These are phyloP conservation scores for Debaryomyces subglobosus DNA, from an alignment of 1,139 yeast genomes.

Conservation along the genomic window DNA sequence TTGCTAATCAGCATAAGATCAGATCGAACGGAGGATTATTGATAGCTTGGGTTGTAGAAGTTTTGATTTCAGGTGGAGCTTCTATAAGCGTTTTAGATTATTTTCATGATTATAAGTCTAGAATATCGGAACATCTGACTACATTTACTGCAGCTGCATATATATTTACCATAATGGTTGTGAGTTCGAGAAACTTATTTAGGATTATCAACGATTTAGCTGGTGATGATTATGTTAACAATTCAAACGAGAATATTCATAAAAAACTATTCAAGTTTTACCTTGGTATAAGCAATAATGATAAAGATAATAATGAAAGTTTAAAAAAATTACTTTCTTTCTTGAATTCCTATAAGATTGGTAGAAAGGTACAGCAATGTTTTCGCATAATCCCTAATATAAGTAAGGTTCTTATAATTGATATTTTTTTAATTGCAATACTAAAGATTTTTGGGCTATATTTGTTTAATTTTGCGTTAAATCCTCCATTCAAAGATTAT, in stretches of 20 bases:
- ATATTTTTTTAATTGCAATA: constrained; percentile 9
- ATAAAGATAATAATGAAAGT: constrained; percentile 8
- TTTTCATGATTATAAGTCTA: constrained; percentile 22
- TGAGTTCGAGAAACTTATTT: constrained; percentile 36
- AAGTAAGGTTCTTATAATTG: constrained; percentile 21
- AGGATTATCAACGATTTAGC: constrained; percentile 27
- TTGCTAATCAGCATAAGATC: constrained; percentile 56
- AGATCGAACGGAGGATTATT: constrained; percentile 63
- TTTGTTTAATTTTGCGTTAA: constrained; percentile 19
- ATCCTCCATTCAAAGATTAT: constrained; percentile 23
- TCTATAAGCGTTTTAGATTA: constrained; percentile 41
- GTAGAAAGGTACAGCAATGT: not conserved
- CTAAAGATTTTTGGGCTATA: constrained; percentile 14
- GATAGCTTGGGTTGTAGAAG: constrained; percentile 61
- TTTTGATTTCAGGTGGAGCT: constrained; percentile 53
- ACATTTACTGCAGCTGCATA: constrained; percentile 28
- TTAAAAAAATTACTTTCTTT: not conserved
- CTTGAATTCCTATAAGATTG: not conserved
- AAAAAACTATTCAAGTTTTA: constrained; percentile 32
- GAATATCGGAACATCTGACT: constrained; percentile 39
- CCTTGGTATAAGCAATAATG: constrained; percentile 19
- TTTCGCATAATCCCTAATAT: constrained; percentile 21
- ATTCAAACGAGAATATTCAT: constrained; percentile 21
- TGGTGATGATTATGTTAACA: constrained; percentile 17
- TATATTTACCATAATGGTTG: constrained; percentile 28